Evolutionary conservation across 768 basidiomycete species (phyloP), one percentile per base, ranked within the genome.

Genomic region (Pleurotus salmoneostramineus): DNA sequence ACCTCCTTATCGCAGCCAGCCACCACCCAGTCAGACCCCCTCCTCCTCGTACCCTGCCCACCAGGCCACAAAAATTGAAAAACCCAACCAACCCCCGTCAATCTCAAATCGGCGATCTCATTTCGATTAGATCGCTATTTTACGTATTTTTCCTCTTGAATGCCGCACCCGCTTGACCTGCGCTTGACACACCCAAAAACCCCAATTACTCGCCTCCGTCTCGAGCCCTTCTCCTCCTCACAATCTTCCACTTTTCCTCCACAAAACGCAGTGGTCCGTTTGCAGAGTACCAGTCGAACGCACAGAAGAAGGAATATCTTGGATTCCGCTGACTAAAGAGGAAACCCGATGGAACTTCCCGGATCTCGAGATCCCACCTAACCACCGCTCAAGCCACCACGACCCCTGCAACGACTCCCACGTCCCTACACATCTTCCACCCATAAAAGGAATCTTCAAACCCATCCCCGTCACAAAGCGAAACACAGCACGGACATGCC

Each of bases 271-370:
- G 37, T 8, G n/a, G 37, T 40, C 8, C 37, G 37, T 40, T 1
- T 40, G 21, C n/a, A 51, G 21, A 31, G 52, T 55, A 31, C 52
- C 52, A 32, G 52, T 32, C 43, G 37, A 55, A 55, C 43, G 32
- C 40, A 55, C 52, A 44, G 52, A 27, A 45, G 43, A 47, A 32
- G 40, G 33, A 33, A 15, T 52, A 50, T 40, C 45, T 51, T 51
- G 43, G 4, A 27, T 34, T 45, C 3, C 10, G 1, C 35, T 33
- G 31, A 15, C n/a, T 14, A 14, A 37, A 10, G 50, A 40, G 33
- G 43, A 43, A 58, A 37, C 57, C 49, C 48, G 49, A 58, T 47
- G 56, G 56, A 57, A 59, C 45, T 55, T 44, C 47, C 47, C 51
- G 60, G 51, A 58, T 58, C 40, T 58, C 21, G 33, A 36, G 43